Conservation (phyloP, 2,329 filamentous ascomycete species). For the Emergomyces orientalis region DNA sequence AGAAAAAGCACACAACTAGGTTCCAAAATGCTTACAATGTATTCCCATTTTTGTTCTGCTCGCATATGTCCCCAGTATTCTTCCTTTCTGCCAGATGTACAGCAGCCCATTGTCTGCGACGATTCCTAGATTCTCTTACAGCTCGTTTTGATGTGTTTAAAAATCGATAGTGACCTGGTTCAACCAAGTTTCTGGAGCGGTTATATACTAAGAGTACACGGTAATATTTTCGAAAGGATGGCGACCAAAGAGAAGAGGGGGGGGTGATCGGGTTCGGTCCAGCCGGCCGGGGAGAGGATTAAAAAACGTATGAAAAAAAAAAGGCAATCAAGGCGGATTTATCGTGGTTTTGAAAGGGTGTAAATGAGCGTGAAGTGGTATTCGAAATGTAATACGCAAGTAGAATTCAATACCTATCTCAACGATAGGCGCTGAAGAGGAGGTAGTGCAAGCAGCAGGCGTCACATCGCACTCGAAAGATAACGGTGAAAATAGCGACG, state of each 20-base stretch:
- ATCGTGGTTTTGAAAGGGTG: background rate
- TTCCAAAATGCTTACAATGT: conserved; percentile 55
- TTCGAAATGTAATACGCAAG: background rate
- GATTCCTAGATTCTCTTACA: background rate
- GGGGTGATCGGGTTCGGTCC: conserved; percentile 1
- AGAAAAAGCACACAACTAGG: background rate
- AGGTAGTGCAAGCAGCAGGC: background rate
- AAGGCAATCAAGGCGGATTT: background rate
- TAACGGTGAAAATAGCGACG: background rate
- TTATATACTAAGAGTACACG: background rate
- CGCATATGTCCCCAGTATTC: conserved; percentile 55
- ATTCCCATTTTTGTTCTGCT: conserved; percentile 89
- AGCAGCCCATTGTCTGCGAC: conserved; percentile 53
- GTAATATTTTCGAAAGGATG: background rate
- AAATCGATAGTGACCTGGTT: background rate
- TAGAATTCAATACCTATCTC: background rate
- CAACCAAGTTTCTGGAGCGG: background rate
- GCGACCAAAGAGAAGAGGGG: background rate
- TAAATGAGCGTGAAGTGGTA: background rate
- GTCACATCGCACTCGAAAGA: background rate
- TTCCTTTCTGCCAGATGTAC: conserved; percentile 45
- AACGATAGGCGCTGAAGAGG: background rate
- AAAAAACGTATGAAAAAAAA: background rate
- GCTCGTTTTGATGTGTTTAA: background rate
- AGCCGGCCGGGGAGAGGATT: conserved; percentile 1